Percentiles rank a stretch among this genome's conserved stretches.
phyloP scores from a whole-genome alignment of 75 land plant genomes.

The Gnetum montanum region DNA sequence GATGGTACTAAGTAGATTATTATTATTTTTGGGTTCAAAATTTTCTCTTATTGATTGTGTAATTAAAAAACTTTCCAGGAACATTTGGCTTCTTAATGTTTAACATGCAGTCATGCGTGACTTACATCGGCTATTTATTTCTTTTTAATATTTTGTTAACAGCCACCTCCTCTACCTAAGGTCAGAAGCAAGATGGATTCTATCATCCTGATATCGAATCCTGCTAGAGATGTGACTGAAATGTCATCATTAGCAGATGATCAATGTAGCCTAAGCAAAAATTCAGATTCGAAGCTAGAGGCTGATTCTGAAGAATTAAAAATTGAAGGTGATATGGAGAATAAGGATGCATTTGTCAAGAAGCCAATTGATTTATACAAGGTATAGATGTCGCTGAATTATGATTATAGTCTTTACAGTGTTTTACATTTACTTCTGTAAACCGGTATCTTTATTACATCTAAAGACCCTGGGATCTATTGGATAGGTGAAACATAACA shows the following conservation, averaged over 20 bases:
- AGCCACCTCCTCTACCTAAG: slow-evolving; percentile 76
- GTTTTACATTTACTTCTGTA: no score
- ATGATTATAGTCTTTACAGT: no score
- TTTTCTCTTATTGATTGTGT: no score
- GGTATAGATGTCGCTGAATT: slow-evolving; percentile 24
- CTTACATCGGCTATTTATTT: no score
- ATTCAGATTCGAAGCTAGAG: not conserved
- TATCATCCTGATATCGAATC: slow-evolving; percentile 46
- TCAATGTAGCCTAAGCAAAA: not conserved
- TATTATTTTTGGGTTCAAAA: no score
- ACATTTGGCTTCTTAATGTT: no score
- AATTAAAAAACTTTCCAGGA: no score
- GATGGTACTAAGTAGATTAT: no score
- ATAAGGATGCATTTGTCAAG: slow-evolving; percentile 42
- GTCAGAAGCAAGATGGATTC: slow-evolving; percentile 76
- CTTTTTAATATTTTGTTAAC: slow-evolving; percentile 21
- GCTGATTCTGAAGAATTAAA: not conserved
- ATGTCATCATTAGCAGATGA: not conserved
- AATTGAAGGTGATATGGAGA: slow-evolving; percentile 2
- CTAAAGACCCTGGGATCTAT: no score
- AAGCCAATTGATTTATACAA: slow-evolving; percentile 96
- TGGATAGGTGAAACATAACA: no score
- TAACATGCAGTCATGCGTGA: no score
- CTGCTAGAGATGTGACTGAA: slow-evolving; percentile 12
- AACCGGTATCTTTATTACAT: no score